Conservation (phyloP, 1,139 yeast species). For the Yamadazyma atmosphaerica region DNA sequence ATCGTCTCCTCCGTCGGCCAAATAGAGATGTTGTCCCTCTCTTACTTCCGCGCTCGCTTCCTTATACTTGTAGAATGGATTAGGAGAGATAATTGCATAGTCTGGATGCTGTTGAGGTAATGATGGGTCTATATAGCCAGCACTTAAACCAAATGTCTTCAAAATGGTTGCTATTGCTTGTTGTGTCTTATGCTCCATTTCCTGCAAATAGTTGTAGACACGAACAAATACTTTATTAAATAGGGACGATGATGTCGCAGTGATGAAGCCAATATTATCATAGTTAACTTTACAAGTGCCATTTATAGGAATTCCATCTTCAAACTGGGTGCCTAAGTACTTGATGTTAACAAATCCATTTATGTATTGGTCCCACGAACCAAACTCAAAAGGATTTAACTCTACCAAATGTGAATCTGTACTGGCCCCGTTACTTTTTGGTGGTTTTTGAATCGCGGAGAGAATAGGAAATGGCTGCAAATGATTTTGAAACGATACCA, state of each 20-base stretch:
- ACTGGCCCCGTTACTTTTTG: constrained; percentile 21
- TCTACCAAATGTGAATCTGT: constrained; percentile 41
- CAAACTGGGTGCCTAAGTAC: constrained; percentile 50
- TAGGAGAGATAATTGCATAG: constrained; percentile 71
- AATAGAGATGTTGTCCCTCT: constrained; percentile 24
- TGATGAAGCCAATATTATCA: constrained; percentile 72
- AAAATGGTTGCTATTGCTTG: constrained; percentile 46
- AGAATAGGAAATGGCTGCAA: constrained; percentile 47
- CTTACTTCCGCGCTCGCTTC: constrained; percentile 14
- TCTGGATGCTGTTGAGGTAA: constrained; percentile 50
- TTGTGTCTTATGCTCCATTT: constrained; percentile 37
- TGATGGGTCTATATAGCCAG: constrained; percentile 18
- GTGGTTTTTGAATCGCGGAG: constrained; percentile 34
- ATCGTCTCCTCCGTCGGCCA: constrained; percentile 48
- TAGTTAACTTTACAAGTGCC: constrained; percentile 54
- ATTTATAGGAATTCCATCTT: constrained; percentile 14
- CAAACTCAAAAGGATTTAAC: constrained; percentile 68
- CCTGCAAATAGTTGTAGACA: constrained; percentile 43
- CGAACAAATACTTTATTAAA: constrained; percentile 57
- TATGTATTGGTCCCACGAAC: constrained; percentile 60
- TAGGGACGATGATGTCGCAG: constrained; percentile 72
- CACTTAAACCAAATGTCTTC: constrained; percentile 48
- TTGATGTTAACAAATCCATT: constrained; percentile 52
- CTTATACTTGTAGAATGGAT: constrained; percentile 59
- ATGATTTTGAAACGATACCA: constrained; percentile 21